Conservation (phyloP, 192 early-diverging fungal genomes). For the Anaeromyces robustus region DNA sequence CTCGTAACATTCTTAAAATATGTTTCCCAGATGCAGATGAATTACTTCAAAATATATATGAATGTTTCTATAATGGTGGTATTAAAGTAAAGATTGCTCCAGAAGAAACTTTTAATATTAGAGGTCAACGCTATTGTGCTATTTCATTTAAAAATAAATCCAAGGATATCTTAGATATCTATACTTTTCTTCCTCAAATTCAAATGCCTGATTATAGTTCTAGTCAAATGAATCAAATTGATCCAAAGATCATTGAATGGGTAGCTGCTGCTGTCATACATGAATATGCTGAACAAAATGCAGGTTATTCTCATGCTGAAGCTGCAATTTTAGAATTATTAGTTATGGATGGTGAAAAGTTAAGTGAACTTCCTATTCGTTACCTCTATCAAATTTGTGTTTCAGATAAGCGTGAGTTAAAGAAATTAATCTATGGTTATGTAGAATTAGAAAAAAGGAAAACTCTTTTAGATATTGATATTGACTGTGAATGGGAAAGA, state of each 20-base stretch:
- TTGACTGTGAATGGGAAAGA: background rate
- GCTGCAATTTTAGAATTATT: background rate
- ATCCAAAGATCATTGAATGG: background rate
- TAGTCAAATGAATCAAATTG: background rate
- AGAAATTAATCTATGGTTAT: background rate
- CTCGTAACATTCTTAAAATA: background rate
- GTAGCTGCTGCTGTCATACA: background rate
- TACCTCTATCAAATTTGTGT: background rate
- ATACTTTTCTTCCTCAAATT: background rate
- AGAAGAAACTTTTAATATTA: background rate
- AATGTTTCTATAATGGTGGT: background rate
- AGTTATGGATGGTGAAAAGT: background rate
- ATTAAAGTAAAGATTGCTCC: background rate
- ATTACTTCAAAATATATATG: background rate
- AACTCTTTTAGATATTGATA: background rate
- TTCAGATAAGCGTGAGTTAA: background rate
- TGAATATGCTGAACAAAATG: background rate
- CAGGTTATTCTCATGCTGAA: background rate
- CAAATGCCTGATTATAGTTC: background rate
- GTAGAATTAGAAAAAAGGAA: background rate
- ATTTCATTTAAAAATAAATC: background rate
- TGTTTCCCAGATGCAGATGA: background rate
- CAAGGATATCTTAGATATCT: background rate
- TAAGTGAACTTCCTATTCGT: background rate
- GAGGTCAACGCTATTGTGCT: background rate